Conservation (phyloP, 2,329 filamentous ascomycete species). For the Fusarium sp. region DNA sequence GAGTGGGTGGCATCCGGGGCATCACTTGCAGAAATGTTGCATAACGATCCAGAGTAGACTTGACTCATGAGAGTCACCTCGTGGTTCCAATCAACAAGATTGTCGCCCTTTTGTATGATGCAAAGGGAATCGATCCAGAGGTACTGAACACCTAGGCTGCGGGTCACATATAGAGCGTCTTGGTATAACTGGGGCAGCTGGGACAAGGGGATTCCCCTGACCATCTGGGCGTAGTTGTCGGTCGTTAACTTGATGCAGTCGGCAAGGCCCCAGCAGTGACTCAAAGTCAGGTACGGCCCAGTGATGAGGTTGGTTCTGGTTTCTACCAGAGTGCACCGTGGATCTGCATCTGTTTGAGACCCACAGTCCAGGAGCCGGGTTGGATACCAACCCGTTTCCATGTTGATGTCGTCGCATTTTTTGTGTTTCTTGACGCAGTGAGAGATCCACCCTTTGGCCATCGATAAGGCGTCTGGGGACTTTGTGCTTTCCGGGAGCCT, state of each 20-base stretch:
- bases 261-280: conserved; percentile 3
- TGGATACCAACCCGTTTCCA: conserved; percentile 1
- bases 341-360: background rate
- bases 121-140: conserved; percentile 15
- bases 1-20: background rate
- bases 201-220: background rate
- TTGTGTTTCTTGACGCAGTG: background rate
- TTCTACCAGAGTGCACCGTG: background rate
- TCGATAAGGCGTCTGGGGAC: background rate
- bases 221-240: background rate
- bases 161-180: background rate
- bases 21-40: conserved; percentile 12
- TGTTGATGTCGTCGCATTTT: background rate
- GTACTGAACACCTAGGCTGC: background rate
- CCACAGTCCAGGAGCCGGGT: background rate
- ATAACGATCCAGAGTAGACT: conserved; percentile 8
- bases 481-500: background rate
- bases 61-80: background rate
- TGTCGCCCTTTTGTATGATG: conserved; percentile 1
- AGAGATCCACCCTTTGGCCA: background rate
- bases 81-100: background rate
- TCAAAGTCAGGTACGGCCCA: conserved; percentile 6
- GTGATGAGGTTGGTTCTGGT: background rate
- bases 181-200: conserved; percentile 4
- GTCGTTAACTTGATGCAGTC: background rate